Evolutionary conservation across 2,329 filamentous ascomycete species (phyloP).

Genomic region (Ascochyta lentis): DNA sequence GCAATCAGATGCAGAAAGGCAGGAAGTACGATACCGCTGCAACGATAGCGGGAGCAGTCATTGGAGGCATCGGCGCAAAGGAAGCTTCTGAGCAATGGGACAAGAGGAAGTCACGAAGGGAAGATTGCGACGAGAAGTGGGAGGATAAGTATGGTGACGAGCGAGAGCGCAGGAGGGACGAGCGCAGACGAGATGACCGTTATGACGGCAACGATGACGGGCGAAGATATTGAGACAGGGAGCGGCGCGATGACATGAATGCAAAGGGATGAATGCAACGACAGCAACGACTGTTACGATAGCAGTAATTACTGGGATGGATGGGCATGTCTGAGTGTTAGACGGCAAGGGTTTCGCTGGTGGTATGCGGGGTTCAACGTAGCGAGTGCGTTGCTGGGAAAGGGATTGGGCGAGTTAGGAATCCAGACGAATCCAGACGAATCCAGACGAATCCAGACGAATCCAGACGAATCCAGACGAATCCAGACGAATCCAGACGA

Average conservation of each 20-base stretch:
- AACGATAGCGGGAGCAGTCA: constrained; percentile 44
- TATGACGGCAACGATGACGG: neutral
- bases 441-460: too few relatives aligned
- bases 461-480: too few relatives aligned
- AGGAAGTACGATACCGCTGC: constrained; percentile 39
- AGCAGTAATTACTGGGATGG: neutral
- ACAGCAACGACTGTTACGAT: neutral
- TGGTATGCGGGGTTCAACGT: constrained; percentile 9
- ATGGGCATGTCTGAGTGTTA: neutral
- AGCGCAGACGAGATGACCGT: constrained; percentile 2
- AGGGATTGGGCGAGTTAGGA: constrained; percentile 1
- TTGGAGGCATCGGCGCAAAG: constrained; percentile 43
- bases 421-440: neutral
- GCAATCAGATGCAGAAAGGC: constrained; percentile 31
- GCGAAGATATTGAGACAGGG: neutral
- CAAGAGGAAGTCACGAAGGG: constrained; percentile 14
- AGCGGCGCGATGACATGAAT: neutral
- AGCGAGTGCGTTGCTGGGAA: constrained; percentile 1
- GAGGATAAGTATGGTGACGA: constrained; percentile 12
- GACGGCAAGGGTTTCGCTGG: neutral
- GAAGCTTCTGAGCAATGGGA: constrained; percentile 37
- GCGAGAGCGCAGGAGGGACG: constrained; percentile 9
- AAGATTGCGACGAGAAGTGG: constrained; percentile 21
- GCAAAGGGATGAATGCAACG: neutral
- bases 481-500: too few relatives aligned